Evolutionary conservation across 2,329 filamentous ascomycete species (phyloP).

Genomic region (Nemania serpens): DNA sequence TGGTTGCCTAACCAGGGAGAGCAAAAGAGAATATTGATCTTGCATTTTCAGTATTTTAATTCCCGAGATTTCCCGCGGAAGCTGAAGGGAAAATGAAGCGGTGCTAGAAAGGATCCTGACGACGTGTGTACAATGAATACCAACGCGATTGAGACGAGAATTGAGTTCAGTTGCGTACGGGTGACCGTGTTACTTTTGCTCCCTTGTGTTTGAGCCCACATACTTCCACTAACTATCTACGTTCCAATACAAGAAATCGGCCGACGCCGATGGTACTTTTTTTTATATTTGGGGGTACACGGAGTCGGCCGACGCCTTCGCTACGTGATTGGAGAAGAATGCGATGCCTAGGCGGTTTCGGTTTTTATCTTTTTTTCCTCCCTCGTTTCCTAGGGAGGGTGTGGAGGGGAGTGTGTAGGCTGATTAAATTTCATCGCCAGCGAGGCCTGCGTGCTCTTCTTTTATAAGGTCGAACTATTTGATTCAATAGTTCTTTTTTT

Average conservation of each 20-base stretch:
- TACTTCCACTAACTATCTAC: no score
- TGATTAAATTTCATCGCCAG: no score
- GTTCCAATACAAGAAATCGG: background rate
- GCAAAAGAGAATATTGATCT: no score
- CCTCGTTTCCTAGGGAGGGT: no score
- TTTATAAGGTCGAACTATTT: no score
- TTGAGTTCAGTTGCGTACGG: background rate
- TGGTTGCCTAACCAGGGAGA: background rate
- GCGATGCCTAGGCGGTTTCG: no score
- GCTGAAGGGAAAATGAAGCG: background rate
- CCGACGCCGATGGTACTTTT: background rate
- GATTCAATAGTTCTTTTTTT: no score
- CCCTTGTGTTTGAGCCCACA: no score
- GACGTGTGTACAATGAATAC: slow-evolving; percentile 1
- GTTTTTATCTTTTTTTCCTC: no score
- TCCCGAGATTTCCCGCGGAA: background rate
- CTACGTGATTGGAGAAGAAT: background rate
- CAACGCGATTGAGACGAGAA: background rate
- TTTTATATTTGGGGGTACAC: background rate
- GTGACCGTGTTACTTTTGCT: background rate
- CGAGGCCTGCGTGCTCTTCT: no score
- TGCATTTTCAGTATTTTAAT: no score
- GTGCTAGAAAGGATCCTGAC: background rate
- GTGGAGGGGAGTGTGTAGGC: no score
- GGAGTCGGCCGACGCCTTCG: background rate